Percentiles rank a stretch among this genome's conserved stretches.
phyloP scores from a whole-genome alignment of 1,139 yeast genomes.

The Kodamaea sp. region DNA sequence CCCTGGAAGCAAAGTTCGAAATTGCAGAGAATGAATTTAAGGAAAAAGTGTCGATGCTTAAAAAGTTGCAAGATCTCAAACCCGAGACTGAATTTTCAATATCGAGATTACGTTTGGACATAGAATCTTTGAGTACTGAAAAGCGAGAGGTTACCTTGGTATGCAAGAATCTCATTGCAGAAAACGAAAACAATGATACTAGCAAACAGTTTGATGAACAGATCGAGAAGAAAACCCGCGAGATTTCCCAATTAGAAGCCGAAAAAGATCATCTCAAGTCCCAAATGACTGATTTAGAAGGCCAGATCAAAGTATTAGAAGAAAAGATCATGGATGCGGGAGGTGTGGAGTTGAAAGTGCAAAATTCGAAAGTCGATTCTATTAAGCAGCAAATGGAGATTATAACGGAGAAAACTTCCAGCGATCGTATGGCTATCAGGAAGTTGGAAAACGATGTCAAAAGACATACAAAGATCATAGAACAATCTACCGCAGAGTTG shows the following conservation, averaged over 20 bases:
- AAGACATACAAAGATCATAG: slow-evolving; percentile 52
- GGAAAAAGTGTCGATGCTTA: slow-evolving; percentile 62
- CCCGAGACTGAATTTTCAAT: slow-evolving; percentile 72
- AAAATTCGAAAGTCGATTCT: slow-evolving; percentile 81
- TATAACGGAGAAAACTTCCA: slow-evolving; percentile 57
- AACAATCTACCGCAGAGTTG: slow-evolving; percentile 41
- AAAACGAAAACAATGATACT: slow-evolving; percentile 30
- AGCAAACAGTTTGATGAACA: slow-evolving; percentile 33
- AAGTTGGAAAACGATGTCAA: slow-evolving; percentile 69
- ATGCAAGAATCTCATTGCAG: slow-evolving; percentile 40
- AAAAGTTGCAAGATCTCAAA: slow-evolving; percentile 58
- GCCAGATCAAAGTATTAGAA: slow-evolving; percentile 60
- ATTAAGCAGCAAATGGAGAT: slow-evolving; percentile 68
- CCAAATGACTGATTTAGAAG: slow-evolving; percentile 61
- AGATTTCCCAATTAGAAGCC: slow-evolving; percentile 31
- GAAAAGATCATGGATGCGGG: slow-evolving; percentile 88
- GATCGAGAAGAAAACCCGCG: slow-evolving; percentile 38
- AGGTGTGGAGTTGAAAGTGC: slow-evolving; percentile 80
- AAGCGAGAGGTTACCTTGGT: slow-evolving; percentile 42
- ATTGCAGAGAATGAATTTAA: slow-evolving; percentile 52
- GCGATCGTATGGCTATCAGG: slow-evolving; percentile 58
- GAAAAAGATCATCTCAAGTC: slow-evolving; percentile 49
- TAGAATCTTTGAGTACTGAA: slow-evolving; percentile 56
- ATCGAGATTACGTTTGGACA: slow-evolving; percentile 63
- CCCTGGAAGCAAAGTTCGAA: slow-evolving; percentile 58